These are phyloP conservation scores for Trichosporon sp. DNA, from an alignment of 1,284 basidiomycete genomes.

Conservation along the genomic window DNA sequence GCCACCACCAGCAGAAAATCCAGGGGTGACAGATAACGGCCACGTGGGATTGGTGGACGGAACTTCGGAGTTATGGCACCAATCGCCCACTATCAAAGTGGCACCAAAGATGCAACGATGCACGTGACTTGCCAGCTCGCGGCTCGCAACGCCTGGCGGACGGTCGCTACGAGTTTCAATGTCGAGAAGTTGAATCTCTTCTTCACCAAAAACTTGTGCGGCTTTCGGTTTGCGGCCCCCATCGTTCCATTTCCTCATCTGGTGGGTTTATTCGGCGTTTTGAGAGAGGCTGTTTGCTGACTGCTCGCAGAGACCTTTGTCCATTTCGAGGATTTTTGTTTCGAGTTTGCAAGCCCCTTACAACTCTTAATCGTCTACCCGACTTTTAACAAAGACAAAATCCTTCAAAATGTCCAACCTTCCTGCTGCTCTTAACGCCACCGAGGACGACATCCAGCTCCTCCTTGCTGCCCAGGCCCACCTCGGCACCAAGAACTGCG, in stretches of 20 bases:
- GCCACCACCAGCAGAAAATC: too few species aligned
- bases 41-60: not conserved
- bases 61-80: not conserved
- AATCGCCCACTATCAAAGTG: not conserved
- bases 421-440: constrained; percentile 84
- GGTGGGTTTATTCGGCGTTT: not conserved
- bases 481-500: constrained; percentile 96
- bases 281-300: not conserved
- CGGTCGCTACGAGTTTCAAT: not conserved
- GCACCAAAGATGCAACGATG: not conserved
- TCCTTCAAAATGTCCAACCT: constrained; percentile 58
- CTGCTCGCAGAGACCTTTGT: constrained; percentile 4
- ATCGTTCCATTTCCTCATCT: constrained; percentile 1
- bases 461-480: constrained; percentile 93
- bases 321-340: constrained; percentile 31
- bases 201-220: constrained; percentile 1
- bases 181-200: not conserved
- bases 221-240: constrained; percentile 6
- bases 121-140: not conserved
- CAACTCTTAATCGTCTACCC: constrained; percentile 9
- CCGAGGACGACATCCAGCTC: constrained; percentile 94
- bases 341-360: constrained; percentile 44
- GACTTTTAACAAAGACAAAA: constrained; percentile 16
- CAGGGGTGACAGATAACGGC: not conserved
- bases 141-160: not conserved